Conservation (phyloP, 805 yeast species). For the Wickerhamiella lipophila region DNA sequence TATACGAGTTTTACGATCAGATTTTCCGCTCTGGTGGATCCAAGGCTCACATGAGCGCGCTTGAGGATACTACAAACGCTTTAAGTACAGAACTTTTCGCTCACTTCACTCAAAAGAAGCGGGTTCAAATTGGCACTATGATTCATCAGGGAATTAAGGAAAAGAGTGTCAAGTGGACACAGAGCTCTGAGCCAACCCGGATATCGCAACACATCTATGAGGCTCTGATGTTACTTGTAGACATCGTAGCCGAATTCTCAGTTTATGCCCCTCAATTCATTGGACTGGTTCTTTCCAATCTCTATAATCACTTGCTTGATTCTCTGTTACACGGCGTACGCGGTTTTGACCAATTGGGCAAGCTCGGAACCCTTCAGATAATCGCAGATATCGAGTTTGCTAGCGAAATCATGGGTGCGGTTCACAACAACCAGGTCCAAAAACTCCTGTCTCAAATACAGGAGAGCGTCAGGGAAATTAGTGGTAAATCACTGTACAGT, state of each 20-base stretch:
- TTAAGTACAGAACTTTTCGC: conserved; percentile 34
- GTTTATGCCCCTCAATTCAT: conserved; percentile 38
- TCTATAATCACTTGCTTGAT: conserved; percentile 32
- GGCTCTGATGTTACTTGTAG: conserved; percentile 36
- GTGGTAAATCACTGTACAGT: not conserved
- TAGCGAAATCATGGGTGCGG: conserved; percentile 27
- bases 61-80: conserved; percentile 29
- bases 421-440: conserved; percentile 15
- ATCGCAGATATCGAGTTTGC: conserved; percentile 44
- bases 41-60: not conserved
- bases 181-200: conserved; percentile 23
- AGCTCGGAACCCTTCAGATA: conserved; percentile 39
- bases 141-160: conserved; percentile 26
- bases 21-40: conserved; percentile 5
- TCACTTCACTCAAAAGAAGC: conserved; percentile 38
- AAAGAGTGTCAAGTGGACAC: conserved; percentile 30
- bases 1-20: conserved; percentile 21
- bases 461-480: not conserved
- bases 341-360: conserved; percentile 35
- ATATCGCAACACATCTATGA: conserved; percentile 38
- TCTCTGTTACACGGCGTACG: conserved; percentile 32
- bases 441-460: not conserved
- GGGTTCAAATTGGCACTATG: conserved; percentile 40
- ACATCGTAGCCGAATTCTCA: conserved; percentile 40
- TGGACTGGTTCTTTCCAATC: conserved; percentile 34